Base-by-base conservation (phyloP, 164 flowering plant species). In the Magnolia officinalis region DNA sequence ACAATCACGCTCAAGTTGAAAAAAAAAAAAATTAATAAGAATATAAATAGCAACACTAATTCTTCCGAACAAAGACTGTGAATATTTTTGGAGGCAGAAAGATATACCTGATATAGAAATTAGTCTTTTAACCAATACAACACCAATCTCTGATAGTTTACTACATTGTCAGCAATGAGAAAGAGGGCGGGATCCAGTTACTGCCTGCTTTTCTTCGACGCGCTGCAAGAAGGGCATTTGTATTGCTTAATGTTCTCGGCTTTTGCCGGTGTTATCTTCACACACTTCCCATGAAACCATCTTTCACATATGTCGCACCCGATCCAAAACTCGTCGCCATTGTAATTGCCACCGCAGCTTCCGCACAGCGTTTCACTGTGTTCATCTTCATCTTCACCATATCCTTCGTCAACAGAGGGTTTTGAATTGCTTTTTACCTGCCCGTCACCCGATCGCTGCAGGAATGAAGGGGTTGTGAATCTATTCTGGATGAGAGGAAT, bases 281-380 rank as follows among this genome's bases (percentile, higher is more conserved):
- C 98, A 63, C 98, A 94, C 72, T 94, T 94, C 8, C 97, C 98
- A 67, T 94, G 98, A 81, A 67, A 94, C 97, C 97, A 94, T 80
- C 86, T 85, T 83, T 94, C 98, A 52, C 98, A 94, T 11, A 91
- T 81, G 78, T 94, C 98, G 74, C 98, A 92, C 65, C 93, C 87
- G 49, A 92, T 94, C 97, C 98, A 92, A 70, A 91, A 94, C 80
- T 92, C 98, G 75, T 94, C 93, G 0, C 88, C 89, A 71, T 78
- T 92, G 82, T 94, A 94, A 70, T 86, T 91, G 72, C 95, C 95
- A 3, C 92, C 96, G 74, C 98, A 94, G 84, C 89, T 91, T 45
- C 98, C 98, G 71, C 98, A 94, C 8, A 90, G 90, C 37, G 97
- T 92, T 77, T 92, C 97, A 67, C 92, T 84, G 68, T 94, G 98